These are phyloP conservation scores for Tetrapisispora nanseiensis DNA, from an alignment of 805 yeast genomes.

Conservation along the genomic window DNA sequence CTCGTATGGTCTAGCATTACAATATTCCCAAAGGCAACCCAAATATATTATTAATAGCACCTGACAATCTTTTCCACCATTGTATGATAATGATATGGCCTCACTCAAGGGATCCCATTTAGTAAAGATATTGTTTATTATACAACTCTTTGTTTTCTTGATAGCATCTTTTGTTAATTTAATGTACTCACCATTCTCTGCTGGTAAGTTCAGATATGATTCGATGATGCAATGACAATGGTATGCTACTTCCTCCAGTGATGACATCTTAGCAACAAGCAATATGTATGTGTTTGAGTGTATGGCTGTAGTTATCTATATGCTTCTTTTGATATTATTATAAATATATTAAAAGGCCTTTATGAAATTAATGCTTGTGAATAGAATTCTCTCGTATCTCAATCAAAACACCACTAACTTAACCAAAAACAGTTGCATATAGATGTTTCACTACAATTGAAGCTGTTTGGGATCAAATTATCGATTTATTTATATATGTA, in stretches of 20 bases:
- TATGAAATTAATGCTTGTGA: no score
- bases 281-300: no score
- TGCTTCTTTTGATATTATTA: no score
- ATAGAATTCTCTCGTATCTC: no score
- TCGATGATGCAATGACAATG: constrained; percentile 21
- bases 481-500: no score
- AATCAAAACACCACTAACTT: no score
- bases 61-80: constrained; percentile 95
- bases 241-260: constrained; percentile 13
- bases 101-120: constrained; percentile 28
- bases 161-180: constrained; percentile 25
- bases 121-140: constrained; percentile 21
- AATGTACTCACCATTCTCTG: constrained; percentile 9
- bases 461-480: no score
- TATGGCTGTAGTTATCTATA: no score
- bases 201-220: constrained; percentile 15
- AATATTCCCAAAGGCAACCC: constrained; percentile 36
- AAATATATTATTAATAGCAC: constrained; percentile 73
- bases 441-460: no score
- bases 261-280: background rate
- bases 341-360: no score
- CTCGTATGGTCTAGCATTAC: background rate
- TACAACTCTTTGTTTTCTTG: constrained; percentile 12
- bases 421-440: no score
- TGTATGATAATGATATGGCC: constrained; percentile 72